Base-by-base conservation (phyloP, 345 rosid genomes). In the Populus deltoides region DNA sequence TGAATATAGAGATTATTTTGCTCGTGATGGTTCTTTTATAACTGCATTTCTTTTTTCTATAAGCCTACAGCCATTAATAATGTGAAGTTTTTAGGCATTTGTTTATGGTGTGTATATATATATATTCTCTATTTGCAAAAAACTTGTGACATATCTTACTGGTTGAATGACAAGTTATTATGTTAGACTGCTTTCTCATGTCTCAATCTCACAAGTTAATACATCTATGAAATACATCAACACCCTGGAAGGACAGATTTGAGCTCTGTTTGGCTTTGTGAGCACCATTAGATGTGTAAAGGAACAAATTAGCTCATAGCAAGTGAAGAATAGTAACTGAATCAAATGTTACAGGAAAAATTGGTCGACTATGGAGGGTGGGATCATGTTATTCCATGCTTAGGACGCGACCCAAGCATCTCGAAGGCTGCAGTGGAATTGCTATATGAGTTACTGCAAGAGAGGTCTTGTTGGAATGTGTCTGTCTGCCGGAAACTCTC, bases 351-450 rank as follows among this genome's bases (percentile, higher is more conserved):
- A n/a, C 67, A 90, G 94, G 92, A 88, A 83, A 83, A 70, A 71
- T 70, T 90, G 79, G 47, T 86, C 55, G 88, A 86, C 25, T 68
- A 79, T 81, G 84, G 78, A 61, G 92, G 91, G 6, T 88, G 88
- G 89, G 88, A 89, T 81, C 83, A 84, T 81, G 84, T 90, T 71
- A 75, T 89, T 85, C 85, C 86, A 16, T 89, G 90, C 83, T 86
- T 90, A 68, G 90, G 72, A 35, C 86, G 87, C 13, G 91, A 87
- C 72, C 75, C 87, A 63, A 86, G 83, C 81, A 81, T 87, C 77
- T 88, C 92, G 20, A 86, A 81, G 85, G 87, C 85, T 73, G 91
- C 91, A 36, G 83, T 90, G n/a, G 90, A 86, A 77, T 81, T 90
- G 80, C 85, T 90, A 8, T 86, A 66, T 33, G 91, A 89, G 79